Base-by-base conservation (phyloP, 306 rosid species). In the Adenanthera pavonina region DNA sequence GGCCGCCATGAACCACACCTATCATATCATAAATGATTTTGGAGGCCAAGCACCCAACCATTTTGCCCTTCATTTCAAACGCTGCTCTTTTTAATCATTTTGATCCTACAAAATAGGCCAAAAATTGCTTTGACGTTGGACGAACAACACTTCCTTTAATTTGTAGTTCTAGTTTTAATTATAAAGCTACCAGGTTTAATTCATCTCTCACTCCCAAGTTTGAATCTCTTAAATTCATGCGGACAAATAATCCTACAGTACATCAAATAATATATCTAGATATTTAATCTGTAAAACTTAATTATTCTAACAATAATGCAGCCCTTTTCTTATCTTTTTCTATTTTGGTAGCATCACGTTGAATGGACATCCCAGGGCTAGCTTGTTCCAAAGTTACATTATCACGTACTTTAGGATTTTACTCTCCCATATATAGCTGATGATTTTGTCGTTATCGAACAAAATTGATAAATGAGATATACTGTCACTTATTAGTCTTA, bases 1-100 rank as follows among this genome's bases (percentile, higher is more conserved):
- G 7, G 6, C 51, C 49, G 17, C 0, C 34, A 67, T 36, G 30
- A 36, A 9, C 51, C 72, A 40, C 40, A 9, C 5, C 73, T 68
- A 41, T 68, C 35, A 13, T 68, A 43, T 68, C 52, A 68, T 68
- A 9, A 68, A 67, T 67, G 72, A 67, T 67, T 67, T 38, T 38
- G 40, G 40, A 34, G 56, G 41, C n/a, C n/a, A 34, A 72, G 15
- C 59, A 15, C 17, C 13, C 43, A 13, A 30, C 30, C 5, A 15
- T 65, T 14, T 15, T 72, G 25, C 76, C 76, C 19, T 48, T 8
- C 16, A 51, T 51, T 72, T 51, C 33, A 5, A 2, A 3, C 2
- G 7, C 36, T n/a, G 9, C 65, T 20, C 15, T 59, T 54, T 54
- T 36, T 11, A 38, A 74, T 54, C 41, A 61, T 74, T 53, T 54